Conservation (phyloP, 148 eudicot genomes). For the Vaccinium myrtillus region DNA sequence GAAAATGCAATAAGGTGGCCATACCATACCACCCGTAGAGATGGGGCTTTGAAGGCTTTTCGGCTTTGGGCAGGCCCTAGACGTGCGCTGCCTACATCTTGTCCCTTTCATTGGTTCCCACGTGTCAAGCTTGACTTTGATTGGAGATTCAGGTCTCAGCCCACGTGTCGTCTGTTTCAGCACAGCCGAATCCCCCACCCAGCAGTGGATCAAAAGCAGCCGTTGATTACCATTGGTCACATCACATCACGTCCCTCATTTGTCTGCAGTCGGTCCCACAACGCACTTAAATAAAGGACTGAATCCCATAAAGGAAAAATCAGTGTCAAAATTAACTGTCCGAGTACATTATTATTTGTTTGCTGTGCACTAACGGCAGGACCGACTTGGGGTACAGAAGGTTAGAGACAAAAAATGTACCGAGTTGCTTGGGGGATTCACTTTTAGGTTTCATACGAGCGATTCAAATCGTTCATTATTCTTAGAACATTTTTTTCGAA, state of each 20-base stretch:
- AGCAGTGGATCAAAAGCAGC: not conserved
- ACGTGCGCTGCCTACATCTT: slow-evolving; percentile 4
- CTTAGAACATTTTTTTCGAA: too few species aligned
- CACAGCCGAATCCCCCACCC: not conserved
- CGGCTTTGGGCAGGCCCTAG: not conserved
- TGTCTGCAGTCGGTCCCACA: not conserved
- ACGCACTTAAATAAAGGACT: not conserved
- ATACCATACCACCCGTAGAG: too few species aligned
- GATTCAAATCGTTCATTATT: too few species aligned
- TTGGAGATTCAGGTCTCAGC: not conserved
- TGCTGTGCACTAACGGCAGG: too few species aligned
- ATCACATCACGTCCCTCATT: not conserved
- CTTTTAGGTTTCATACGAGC: too few species aligned
- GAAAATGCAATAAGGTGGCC: too few species aligned
- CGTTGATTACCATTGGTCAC: slow-evolving; percentile 9
- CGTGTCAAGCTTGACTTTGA: not conserved
- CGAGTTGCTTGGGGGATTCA: too few species aligned
- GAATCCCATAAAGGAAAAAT: not conserved
- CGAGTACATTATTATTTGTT: too few species aligned
- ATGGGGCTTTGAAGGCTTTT: not conserved
- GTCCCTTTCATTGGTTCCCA: slow-evolving; percentile 2
- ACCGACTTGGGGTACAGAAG: too few species aligned
- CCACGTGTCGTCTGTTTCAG: not conserved
- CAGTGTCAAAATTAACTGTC: not conserved
- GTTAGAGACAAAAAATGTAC: too few species aligned